Conservation (phyloP, 2,329 filamentous ascomycete genomes). For the Graphilbum ipis-grandicollis region DNA sequence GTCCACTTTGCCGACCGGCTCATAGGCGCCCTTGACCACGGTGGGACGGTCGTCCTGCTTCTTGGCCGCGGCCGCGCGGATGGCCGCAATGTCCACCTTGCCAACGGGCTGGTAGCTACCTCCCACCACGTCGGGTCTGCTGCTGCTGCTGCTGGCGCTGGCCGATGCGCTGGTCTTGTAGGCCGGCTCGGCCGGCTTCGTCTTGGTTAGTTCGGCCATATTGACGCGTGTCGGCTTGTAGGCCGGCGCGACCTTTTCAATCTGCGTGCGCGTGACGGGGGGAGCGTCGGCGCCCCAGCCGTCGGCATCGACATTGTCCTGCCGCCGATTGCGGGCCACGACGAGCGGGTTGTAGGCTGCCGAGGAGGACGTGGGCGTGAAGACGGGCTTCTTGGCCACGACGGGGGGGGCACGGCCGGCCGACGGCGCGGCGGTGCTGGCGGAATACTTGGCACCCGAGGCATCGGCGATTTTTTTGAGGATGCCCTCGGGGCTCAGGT, state of each 20-base stretch:
- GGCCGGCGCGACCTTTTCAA: constrained; percentile 82
- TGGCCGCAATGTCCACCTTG: constrained; percentile 91
- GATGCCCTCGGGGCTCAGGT: constrained; percentile 75
- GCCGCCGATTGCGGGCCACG: constrained; percentile 43
- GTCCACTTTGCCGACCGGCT: constrained; percentile 91
- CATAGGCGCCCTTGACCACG: constrained; percentile 80
- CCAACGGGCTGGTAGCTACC: constrained; percentile 88
- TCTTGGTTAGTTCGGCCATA: constrained; percentile 66
- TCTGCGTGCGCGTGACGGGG: constrained; percentile 66
- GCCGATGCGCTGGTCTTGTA: constrained; percentile 25
- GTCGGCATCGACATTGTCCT: constrained; percentile 55
- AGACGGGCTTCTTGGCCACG: constrained; percentile 76
- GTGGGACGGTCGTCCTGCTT: constrained; percentile 65
- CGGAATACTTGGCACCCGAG: constrained; percentile 86
- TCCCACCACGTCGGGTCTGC: constrained; percentile 49
- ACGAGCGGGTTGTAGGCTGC: constrained; percentile 48
- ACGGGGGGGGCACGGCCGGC: constrained; percentile 44
- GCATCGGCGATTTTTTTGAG: constrained; percentile 88
- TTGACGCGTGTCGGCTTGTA: constrained; percentile 96
- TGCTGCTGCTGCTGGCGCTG: constrained; percentile 15
- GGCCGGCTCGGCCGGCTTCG: constrained; percentile 43
- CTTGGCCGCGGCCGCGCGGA: constrained; percentile 53
- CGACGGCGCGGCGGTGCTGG: constrained; percentile 37
- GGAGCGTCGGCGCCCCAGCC: constrained; percentile 93
- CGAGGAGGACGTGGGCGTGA: constrained; percentile 52